Evolutionary conservation across 805 yeast genomes (phyloP), one percentile per base, ranked within the genome.

Genomic region (Monosporozyma unispora): DNA sequence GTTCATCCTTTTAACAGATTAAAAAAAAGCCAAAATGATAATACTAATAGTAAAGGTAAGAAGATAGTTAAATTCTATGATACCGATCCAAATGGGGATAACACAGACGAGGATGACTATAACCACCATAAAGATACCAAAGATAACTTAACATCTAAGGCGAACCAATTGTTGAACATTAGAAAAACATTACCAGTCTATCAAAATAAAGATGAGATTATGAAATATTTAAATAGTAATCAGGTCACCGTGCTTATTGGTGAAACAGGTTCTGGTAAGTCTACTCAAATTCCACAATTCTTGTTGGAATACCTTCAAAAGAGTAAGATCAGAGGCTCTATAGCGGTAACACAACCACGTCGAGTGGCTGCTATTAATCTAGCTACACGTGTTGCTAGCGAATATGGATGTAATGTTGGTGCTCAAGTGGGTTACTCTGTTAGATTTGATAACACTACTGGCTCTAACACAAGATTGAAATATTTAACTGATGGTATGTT

Each of bases 401-500:
- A 91, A 67, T 74, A 75, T 57, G 96, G 96, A 0, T 78, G 87
- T 50, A 64, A 63, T 5, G 62, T 91, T 9, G 98, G 99, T 21
- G 77, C 76, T 31, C 82, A 78, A 47, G 96, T 91, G 29, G 99
- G 99, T 54, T 91, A 87, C 69, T 82, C 95, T 48, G 98, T 91
- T 41, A 77, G 99, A 63, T 93, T 91, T 64, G 88, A 90, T 57
- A 87, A 89, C 62, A 70, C 75, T 50, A 75, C 84, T 5, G 63
- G 76, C 27, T 64, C 74, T 4, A 69, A 65, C 46, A 91, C 99
- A 0, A 78, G 78, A 57, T 68, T 93, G 56, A 87, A 88, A 62
- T 93, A 88, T 62, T 70, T 91, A 44, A 93, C 99, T 0, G 99
- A 93, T 71, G 99, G 99, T 81, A 91, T 93, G 98, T 75, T 93